Base-by-base conservation (phyloP, 2,329 filamentous ascomycete genomes). In the Fusarium continuum region DNA sequence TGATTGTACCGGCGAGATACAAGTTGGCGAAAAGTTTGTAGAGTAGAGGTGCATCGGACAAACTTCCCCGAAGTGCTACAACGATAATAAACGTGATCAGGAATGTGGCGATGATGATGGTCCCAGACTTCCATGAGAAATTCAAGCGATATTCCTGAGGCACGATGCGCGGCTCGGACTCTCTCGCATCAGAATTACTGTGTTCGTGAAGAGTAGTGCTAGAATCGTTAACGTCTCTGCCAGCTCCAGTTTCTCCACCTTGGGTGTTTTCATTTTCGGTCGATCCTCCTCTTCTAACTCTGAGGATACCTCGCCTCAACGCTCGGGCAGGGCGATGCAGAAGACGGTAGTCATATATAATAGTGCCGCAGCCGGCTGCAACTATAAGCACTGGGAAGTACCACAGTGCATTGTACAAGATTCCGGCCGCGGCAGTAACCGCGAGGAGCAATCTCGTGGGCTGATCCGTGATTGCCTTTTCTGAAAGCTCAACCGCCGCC, bases 341-440 rank as follows among this genome's bases (percentile, higher is more conserved):
- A 75, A 82, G 82, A 0, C 39, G 58, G 2, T 17, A 56, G 3
- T 61, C 57, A 0, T 11, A 44, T 0, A 61, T 0, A 0, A 61
- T 1, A 3, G 14, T 44, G 1, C 36, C 31, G 0, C 26, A 43
- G 5, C 57, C 57, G 0, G 26, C 7, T 1, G 11, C 26, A n/a
- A 49, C 17, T 0, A 61, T 55, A 0, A 92, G 70, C 0, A 85
- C 68, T 0, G 90, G 90, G 39, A 91, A 92, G 64, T 90, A 93
- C 90, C 90, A 93, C 0, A 92, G 75, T 0, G 88, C 85, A 44
- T 87, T 91, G 66, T 92, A 92, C 43, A 90, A 79, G 64, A 92
- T 75, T 0, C 89, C 90, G 0, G 88, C 88, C 8, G 83, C 80
- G 1, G 80, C 90, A 4, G 84, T 83, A 7, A 88, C 68, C 11